Percentiles rank a stretch among this genome's conserved stretches.
Conservation (phyloP, 192 early-diverging fungal species). For the Neocallimastix lanati region DNA sequence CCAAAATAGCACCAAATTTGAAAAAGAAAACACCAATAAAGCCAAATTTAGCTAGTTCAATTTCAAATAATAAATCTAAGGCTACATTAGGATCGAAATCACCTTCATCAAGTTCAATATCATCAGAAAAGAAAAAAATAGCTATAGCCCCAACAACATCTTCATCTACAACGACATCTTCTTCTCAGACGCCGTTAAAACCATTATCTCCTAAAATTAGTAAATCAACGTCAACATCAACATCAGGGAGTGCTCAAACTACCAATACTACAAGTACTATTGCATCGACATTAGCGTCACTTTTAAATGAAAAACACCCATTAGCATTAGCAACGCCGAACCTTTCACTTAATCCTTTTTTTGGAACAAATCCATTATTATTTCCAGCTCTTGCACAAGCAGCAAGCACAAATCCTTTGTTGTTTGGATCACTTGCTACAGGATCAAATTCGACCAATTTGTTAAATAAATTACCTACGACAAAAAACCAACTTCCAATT, state of each 20-base stretch:
- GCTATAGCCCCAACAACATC: too few relatives aligned
- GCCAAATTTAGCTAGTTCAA: background rate
- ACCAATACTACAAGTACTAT: background rate
- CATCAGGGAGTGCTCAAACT: background rate
- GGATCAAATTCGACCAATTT: background rate
- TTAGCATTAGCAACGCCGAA: background rate
- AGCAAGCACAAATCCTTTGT: background rate
- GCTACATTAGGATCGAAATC: background rate
- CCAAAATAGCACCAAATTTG: background rate
- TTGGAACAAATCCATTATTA: background rate
- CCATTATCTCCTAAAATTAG: too few relatives aligned
- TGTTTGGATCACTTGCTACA: background rate
- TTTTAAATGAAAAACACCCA: background rate
- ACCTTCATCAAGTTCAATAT: background rate
- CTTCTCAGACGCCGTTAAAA: too few relatives aligned
- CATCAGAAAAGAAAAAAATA: too few relatives aligned
- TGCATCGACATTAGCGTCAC: background rate
- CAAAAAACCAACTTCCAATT: background rate
- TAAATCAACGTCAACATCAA: too few relatives aligned
- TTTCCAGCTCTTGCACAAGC: background rate
- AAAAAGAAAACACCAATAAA: background rate
- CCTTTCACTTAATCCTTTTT: background rate
- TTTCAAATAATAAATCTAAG: background rate
- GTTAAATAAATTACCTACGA: background rate
- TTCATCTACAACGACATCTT: too few relatives aligned